phyloP scores from a whole-genome alignment of 2,329 filamentous ascomycete species.

The Fusarium stilboides region DNA sequence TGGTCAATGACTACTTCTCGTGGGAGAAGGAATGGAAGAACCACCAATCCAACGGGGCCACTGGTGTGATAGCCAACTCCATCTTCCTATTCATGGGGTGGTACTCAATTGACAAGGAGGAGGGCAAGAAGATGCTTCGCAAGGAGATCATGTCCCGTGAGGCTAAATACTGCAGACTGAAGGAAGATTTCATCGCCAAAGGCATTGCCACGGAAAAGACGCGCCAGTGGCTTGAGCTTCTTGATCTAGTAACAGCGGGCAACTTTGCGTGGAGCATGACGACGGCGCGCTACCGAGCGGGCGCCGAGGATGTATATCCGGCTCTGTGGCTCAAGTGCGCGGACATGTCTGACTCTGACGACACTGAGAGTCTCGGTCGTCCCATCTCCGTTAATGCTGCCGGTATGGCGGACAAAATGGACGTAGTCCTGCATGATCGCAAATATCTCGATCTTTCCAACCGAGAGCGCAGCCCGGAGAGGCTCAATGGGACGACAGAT shows the following conservation, averaged over 20 bases:
- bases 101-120: neutral
- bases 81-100: neutral
- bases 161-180: neutral
- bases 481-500: neutral
- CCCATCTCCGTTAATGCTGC: neutral
- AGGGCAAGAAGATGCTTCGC: neutral
- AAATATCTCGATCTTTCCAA: neutral
- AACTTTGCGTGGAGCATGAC: slow-evolving; percentile 5
- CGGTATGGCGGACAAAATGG: neutral
- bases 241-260: neutral
- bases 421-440: neutral
- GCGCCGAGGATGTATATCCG: neutral
- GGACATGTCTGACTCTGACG: neutral
- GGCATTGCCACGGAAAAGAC: neutral
- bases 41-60: neutral
- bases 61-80: neutral
- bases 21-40: slow-evolving; percentile 7
- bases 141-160: slow-evolving; percentile 1
- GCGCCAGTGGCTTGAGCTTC: neutral
- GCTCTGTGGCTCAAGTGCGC: neutral
- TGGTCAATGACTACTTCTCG: slow-evolving; percentile 1
- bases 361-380: neutral
- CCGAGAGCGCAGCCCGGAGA: neutral
- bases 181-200: neutral
- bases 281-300: neutral